phyloP scores from a whole-genome alignment of 225 moss, liverwort and hornwort genomes.

The Bryum argenteum region DNA sequence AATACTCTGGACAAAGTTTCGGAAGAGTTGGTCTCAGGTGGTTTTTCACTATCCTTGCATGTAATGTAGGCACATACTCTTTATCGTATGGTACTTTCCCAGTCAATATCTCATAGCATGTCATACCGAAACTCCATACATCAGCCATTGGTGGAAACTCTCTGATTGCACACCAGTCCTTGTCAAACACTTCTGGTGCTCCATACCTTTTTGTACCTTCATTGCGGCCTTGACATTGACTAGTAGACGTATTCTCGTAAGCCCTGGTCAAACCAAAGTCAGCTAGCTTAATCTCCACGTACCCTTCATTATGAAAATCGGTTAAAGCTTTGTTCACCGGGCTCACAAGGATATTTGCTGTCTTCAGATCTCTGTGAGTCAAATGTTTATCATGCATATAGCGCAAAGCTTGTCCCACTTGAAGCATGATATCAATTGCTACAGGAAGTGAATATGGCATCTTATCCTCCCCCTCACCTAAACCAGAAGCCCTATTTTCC shows the following conservation, averaged over 20 bases:
- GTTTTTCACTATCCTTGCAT: not conserved
- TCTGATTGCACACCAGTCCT: not conserved
- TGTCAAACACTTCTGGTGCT: conserved; percentile 10
- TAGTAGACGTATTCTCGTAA: not conserved
- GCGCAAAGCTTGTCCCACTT: not conserved
- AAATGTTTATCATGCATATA: conserved; percentile 3
- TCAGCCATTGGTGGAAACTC: not conserved
- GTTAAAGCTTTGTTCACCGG: not conserved
- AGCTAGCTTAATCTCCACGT: conserved; percentile 1
- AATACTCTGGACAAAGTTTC: not conserved
- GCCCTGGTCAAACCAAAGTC: not conserved
- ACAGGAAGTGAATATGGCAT: conserved; percentile 19
- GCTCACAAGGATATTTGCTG: not conserved
- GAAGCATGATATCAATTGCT: conserved; percentile 14
- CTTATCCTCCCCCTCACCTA: not conserved
- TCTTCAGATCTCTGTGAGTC: not conserved
- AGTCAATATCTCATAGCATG: not conserved
- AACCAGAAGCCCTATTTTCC: not conserved
- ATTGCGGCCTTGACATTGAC: not conserved
- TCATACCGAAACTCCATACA: conserved; percentile 22
- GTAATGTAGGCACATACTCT: not conserved
- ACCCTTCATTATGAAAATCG: not conserved
- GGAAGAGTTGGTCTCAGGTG: not conserved
- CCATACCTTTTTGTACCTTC: not conserved
- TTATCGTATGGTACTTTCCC: not conserved